Conservation (phyloP, 139 green algal species). For the Haematococcus lacustris region DNA sequence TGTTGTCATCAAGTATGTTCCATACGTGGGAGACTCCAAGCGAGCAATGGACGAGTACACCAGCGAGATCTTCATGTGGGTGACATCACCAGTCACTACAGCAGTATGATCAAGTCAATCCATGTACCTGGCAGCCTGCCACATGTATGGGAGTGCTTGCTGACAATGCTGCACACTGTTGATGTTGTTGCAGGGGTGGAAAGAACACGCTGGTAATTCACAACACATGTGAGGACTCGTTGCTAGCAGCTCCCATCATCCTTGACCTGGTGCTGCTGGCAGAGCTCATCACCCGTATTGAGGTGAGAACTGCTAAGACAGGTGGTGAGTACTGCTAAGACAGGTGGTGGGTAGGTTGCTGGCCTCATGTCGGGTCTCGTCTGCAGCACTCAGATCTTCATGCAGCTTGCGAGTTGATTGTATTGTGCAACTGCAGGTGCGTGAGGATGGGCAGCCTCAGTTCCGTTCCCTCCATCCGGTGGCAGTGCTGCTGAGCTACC, state of each 20-base stretch:
- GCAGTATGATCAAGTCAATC: no score
- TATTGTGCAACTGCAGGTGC: no score
- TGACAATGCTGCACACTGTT: no score
- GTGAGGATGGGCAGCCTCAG: conserved; percentile 18
- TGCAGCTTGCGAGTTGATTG: no score
- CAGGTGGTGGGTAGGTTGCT: no score
- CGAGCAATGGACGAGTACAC: conserved; percentile 99
- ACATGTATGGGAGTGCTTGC: no score
- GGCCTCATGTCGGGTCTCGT: no score
- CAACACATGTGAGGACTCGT: conserved; percentile 99
- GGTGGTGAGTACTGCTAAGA: no score
- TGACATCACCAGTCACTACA: no score
- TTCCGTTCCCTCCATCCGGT: conserved; percentile 89
- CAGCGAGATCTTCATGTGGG: conserved; percentile 87
- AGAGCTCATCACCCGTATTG: conserved; percentile 87
- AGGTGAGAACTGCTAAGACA: no score
- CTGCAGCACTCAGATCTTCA: no score
- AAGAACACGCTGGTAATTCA: conserved; percentile 98
- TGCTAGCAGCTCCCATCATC: conserved; percentile 97
- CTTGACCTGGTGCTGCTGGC: conserved; percentile 95
- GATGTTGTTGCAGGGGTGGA: conserved; percentile 89
- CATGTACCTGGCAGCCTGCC: no score
- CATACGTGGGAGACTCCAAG: conserved; percentile 96
- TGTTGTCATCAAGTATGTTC: conserved; percentile 99
- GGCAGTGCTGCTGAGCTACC: conserved; percentile 86